Evolutionary conservation across 306 rosid species (phyloP).

Genomic region (Castanopsis chinensis): DNA sequence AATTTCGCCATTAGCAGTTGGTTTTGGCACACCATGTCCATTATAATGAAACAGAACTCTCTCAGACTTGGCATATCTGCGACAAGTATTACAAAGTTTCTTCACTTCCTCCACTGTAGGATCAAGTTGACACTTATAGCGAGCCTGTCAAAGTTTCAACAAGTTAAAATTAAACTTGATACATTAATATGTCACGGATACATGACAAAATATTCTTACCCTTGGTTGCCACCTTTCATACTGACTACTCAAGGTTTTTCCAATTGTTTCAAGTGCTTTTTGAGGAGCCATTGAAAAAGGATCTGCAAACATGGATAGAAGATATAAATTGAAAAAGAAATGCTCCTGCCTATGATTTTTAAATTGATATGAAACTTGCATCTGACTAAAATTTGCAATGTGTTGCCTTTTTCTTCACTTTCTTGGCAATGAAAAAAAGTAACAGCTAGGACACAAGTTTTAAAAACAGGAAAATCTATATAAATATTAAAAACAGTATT

Average conservation of each 20-base stretch:
- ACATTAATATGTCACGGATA: conserved; percentile 15
- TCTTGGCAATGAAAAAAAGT: conserved; percentile 4
- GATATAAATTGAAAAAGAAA: not conserved
- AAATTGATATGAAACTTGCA: not conserved
- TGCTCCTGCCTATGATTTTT: not conserved
- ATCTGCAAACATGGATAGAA: conserved; percentile 50
- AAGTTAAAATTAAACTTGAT: conserved; percentile 27
- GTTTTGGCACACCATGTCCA: conserved; percentile 99
- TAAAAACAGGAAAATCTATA: not conserved
- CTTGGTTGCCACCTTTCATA: conserved; percentile 99
- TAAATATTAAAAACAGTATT: not conserved
- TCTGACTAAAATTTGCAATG: not conserved
- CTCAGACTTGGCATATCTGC: conserved; percentile 80
- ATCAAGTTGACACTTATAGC: conserved; percentile 87
- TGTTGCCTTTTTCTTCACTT: conserved; percentile 1
- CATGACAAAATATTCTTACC: conserved; percentile 46
- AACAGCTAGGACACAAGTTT: not conserved
- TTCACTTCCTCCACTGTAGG: conserved; percentile 97
- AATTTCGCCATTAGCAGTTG: conserved; percentile 94
- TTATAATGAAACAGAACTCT: conserved; percentile 97
- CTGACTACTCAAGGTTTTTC: conserved; percentile 77
- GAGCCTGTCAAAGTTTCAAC: conserved; percentile 64
- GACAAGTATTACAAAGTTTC: conserved; percentile 93
- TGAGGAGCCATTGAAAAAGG: conserved; percentile 94
- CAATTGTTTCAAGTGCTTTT: conserved; percentile 93